phyloP scores from a whole-genome alignment of 169 alveolate species.

The Besnoitia besnoiti region DNA sequence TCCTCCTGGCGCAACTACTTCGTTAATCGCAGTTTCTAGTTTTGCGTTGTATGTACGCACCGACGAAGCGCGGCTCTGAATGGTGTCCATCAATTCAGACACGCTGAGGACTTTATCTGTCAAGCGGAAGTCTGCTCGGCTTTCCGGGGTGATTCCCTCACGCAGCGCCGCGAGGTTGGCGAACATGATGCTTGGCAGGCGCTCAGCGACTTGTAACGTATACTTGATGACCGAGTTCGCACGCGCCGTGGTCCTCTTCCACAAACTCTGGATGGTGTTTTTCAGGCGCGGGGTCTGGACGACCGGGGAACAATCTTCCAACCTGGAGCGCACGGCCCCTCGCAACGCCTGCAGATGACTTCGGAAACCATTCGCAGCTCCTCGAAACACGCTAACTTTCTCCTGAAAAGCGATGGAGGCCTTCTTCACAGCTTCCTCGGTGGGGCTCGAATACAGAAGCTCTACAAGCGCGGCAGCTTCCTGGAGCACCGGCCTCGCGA shows the following conservation, averaged over 20 bases:
- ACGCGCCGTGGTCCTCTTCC: conserved; percentile 22
- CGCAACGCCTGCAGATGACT: conserved; percentile 12
- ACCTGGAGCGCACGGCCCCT: background rate
- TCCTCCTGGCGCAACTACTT: background rate
- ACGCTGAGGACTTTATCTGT: background rate
- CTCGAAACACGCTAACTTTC: background rate
- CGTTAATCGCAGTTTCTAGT: background rate
- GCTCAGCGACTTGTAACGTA: background rate
- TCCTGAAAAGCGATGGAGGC: background rate
- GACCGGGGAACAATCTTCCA: background rate
- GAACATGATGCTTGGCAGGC: background rate
- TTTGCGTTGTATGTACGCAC: background rate
- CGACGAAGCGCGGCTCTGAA: conserved; percentile 1
- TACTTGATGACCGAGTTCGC: conserved; percentile 4
- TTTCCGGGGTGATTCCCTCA: background rate
- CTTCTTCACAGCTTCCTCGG: background rate
- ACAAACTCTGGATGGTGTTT: background rate
- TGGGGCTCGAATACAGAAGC: background rate
- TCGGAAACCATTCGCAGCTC: background rate
- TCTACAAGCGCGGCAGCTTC: conserved; percentile 14
- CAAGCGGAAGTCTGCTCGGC: background rate
- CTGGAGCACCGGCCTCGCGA: background rate
- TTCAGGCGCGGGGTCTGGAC: background rate
- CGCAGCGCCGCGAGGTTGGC: background rate
- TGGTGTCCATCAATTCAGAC: background rate